Percentiles rank a stretch among this genome's conserved stretches.
phyloP scores from a whole-genome alignment of 208 protist genomes.

The Acanthamoeba pearcei region DNA sequence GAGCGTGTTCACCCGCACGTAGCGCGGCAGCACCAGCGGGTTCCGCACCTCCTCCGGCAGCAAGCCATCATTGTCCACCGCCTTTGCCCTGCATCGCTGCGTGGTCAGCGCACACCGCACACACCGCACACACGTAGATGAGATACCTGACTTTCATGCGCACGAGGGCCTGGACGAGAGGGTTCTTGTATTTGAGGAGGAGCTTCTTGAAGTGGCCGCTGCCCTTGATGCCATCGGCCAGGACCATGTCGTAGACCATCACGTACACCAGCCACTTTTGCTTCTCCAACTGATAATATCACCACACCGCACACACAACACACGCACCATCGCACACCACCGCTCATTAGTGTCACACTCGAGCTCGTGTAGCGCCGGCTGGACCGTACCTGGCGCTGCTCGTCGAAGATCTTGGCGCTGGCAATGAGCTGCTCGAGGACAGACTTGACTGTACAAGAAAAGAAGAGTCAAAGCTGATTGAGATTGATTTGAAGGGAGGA shows the following conservation, averaged over 20 bases:
- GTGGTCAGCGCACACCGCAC: too few relatives aligned
- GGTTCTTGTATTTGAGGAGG: conserved; percentile 23
- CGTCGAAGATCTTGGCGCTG: conserved; percentile 18
- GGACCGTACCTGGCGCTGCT: neutral
- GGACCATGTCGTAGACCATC: conserved; percentile 22
- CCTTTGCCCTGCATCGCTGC: neutral
- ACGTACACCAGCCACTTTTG: neutral
- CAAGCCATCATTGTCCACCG: neutral
- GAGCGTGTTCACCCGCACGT: conserved; percentile 14
- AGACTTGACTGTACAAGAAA: neutral
- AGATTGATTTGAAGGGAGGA: too few relatives aligned
- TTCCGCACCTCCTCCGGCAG: conserved; percentile 13
- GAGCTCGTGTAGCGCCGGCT: too few relatives aligned
- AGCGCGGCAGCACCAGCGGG: conserved; percentile 20
- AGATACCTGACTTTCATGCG: neutral
- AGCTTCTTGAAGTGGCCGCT: conserved; percentile 18
- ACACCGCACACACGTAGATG: too few relatives aligned
- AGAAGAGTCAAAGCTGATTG: neutral
- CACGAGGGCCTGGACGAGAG: neutral
- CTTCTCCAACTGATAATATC: neutral
- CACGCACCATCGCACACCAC: neutral
- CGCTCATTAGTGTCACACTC: neutral
- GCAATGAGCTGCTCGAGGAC: neutral
- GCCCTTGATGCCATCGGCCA: conserved; percentile 14
- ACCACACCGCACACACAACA: neutral